These are phyloP conservation scores for Trichosporon asahii DNA, from an alignment of 1,284 basidiomycete species.

Conservation along the genomic window DNA sequence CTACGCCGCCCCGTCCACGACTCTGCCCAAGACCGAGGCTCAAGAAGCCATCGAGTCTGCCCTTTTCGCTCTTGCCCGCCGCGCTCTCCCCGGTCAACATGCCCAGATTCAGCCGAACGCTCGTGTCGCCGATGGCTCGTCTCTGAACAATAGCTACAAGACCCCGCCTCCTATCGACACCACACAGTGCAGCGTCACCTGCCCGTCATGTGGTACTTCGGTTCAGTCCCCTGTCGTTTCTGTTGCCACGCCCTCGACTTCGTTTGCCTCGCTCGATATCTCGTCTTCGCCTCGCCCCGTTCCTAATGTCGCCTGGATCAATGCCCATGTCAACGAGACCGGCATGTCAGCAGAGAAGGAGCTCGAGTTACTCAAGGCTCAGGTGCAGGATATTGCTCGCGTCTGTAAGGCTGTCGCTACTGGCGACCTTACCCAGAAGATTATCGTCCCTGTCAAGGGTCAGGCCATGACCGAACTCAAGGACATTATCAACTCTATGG, in stretches of 20 bases:
- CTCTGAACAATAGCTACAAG: constrained; percentile 20
- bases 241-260: constrained; percentile 17
- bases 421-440: constrained; percentile 92
- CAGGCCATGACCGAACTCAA: constrained; percentile 97
- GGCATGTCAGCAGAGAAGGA: constrained; percentile 60
- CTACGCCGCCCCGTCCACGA: constrained; percentile 34
- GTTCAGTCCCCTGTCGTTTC: constrained; percentile 15
- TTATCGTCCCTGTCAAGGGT: constrained; percentile 92
- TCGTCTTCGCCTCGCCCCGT: constrained; percentile 27
- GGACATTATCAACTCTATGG: constrained; percentile 97
- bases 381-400: constrained; percentile 83
- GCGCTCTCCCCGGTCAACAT: constrained; percentile 20
- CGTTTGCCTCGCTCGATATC: constrained; percentile 26
- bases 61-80: constrained; percentile 38
- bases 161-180: constrained; percentile 37
- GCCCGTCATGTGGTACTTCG: constrained; percentile 32
- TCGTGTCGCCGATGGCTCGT: not conserved
- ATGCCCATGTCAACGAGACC: constrained; percentile 30
- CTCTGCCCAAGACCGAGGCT: constrained; percentile 34
- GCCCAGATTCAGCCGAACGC: constrained; percentile 7
- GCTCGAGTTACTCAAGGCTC: constrained; percentile 74
- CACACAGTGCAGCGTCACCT: constrained; percentile 24
- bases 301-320: constrained; percentile 31
- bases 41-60: constrained; percentile 44
- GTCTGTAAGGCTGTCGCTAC: constrained; percentile 95